These are phyloP conservation scores for Circinella minor DNA, from an alignment of 371 early-diverging fungal genomes.

Conservation along the genomic window DNA sequence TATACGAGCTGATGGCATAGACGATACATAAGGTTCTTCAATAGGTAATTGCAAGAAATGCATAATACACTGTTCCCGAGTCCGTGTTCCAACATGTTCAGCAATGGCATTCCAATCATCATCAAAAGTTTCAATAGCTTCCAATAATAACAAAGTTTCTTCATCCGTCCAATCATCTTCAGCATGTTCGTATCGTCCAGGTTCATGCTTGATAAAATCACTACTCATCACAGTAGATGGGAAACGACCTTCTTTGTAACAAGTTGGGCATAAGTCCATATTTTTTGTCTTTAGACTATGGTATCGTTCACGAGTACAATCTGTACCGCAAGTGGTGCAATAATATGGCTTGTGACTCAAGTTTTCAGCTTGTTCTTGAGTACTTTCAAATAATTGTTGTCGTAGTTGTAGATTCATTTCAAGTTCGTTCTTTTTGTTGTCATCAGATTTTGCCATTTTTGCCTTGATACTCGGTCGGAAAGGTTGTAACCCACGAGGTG, in stretches of 20 bases:
- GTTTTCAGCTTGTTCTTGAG: constrained; percentile 33
- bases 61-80: constrained; percentile 94
- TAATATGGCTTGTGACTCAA: constrained; percentile 51
- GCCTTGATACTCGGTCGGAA: constrained; percentile 70
- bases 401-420: constrained; percentile 56
- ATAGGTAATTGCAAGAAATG: constrained; percentile 96
- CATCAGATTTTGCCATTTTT: background rate
- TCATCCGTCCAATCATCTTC: constrained; percentile 87
- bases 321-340: constrained; percentile 91
- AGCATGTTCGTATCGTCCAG: constrained; percentile 52
- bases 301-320: constrained; percentile 81
- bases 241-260: constrained; percentile 95
- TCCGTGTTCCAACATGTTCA: constrained; percentile 93
- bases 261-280: constrained; percentile 86
- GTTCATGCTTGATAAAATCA: constrained; percentile 85
- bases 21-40: constrained; percentile 79
- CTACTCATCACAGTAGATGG: constrained; percentile 83
- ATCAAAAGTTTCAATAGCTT: constrained; percentile 94
- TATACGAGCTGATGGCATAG: constrained; percentile 23
- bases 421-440: constrained; percentile 19
- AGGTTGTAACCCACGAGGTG: constrained; percentile 91
- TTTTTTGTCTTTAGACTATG: constrained; percentile 82
- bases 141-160: constrained; percentile 92
- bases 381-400: constrained; percentile 58
- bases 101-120: constrained; percentile 97